phyloP scores from a whole-genome alignment of 352 stramenopile genomes.

The Thalassiosira ordinaria region DNA sequence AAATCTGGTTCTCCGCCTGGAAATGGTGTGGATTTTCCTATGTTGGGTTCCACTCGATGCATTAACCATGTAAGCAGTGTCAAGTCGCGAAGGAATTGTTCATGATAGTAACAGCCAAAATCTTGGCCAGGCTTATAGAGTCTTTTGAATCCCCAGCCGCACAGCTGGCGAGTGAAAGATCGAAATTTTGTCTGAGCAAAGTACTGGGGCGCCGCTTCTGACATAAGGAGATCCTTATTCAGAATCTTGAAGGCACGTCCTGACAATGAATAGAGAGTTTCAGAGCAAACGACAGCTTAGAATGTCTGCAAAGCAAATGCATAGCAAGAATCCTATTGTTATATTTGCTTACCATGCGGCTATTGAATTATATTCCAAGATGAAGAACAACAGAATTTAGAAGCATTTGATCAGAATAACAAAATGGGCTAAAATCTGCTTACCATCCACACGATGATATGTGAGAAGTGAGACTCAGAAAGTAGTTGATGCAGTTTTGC shows the following conservation, averaged over 20 bases:
- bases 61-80: neutral
- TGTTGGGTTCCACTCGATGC: neutral
- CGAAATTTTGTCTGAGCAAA: slow-evolving; percentile 84
- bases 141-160: slow-evolving; percentile 66
- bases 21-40: neutral
- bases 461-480: slow-evolving; percentile 11
- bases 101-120: slow-evolving; percentile 70
- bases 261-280: slow-evolving; percentile 7
- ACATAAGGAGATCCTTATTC: slow-evolving; percentile 28
- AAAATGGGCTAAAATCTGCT: neutral
- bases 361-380: too few relatives aligned
- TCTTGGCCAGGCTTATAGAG: slow-evolving; percentile 57
- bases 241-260: slow-evolving; percentile 37
- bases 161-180: slow-evolving; percentile 56
- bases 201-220: slow-evolving; percentile 82
- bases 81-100: slow-evolving; percentile 25
- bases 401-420: neutral
- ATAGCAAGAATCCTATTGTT: too few relatives aligned
- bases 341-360: too few relatives aligned
- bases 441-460: slow-evolving; percentile 45
- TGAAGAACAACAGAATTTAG: too few relatives aligned
- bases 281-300: neutral
- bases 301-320: neutral
- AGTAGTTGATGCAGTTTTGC: slow-evolving; percentile 36
- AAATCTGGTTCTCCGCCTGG: neutral